Base-by-base conservation (phyloP, 192 early-diverging fungal species). In the Chytriomyces hyalinus region DNA sequence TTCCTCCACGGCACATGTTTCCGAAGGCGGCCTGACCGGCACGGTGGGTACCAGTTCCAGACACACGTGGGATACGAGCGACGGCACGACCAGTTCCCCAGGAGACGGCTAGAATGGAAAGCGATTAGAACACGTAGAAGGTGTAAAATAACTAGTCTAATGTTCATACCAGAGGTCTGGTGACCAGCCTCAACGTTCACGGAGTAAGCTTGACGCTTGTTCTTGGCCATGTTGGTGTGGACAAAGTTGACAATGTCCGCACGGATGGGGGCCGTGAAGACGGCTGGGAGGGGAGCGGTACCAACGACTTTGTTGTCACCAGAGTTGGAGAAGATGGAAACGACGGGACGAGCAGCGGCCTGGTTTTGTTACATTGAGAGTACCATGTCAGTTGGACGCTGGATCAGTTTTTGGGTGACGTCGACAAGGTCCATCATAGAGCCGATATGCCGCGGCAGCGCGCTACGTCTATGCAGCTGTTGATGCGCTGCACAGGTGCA, bases 1-100 rank as follows among this genome's bases (percentile, higher is more conserved):
- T 93, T 86, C 97, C 96, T 80, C 95, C 95, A 87, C 96, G 94
- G 87, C 94, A 97, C 97, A 97, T 98, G 92, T 99, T 99, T 83
- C 97, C 96, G 90, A 98, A 99, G 82, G 96, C 96, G 78, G 94
- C 95, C 88, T 99, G 97, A 80, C 96, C 97, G 75, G 96, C 91
- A 79, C 96, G 94, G 91, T 95, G 94, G 66, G 96, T 99, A 87
- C 97, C 97, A 63, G 92, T 88, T 80, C 96, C 97, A 76, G 90
- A 89, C 77, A 99, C 97, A 90, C 97, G 96, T 79, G 97, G 96
- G 81, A 98, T 99, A 96, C 97, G 96, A 78, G 95, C 95, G 81
- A 98, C 97, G 84, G 96, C 97, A 85, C 96, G 95, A 92, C 95
- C 96, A 50, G 84, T 73, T 63, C 79, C 83, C 80, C 73, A 77